Base-by-base conservation (phyloP, 2,329 filamentous ascomycete genomes). In the Ceratocystiopsis minuta region DNA sequence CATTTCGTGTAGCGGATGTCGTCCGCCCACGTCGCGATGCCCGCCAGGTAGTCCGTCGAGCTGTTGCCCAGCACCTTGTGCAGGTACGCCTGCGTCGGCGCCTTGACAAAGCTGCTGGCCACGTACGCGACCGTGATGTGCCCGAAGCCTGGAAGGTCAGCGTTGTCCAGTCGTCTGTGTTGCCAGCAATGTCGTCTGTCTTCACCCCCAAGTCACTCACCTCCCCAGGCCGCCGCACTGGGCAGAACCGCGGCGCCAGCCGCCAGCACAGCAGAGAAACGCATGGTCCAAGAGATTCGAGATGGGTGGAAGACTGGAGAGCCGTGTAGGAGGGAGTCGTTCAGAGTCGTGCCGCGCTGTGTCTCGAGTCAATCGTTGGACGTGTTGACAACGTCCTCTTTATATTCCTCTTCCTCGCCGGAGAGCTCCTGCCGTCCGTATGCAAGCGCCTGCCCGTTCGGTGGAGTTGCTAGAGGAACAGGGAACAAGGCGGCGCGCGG, bases 21-120 rank as follows among this genome's bases (percentile, higher is more conserved):
- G 58, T 80, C 76, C 28, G 76, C 75, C 77, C 77, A 80, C 11
- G 72, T 72, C 3, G 77, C 75, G 3, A 79, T 67, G 43, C 65
- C 65, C 38, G 75, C 74, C 20, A 80, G 64, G 52, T 78, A 78
- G 50, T 73, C 66, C 43, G 60, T 56, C 2, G 67, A 67, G 33
- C 66, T 54, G 54, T 69, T 71, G 47, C 64, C 57, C 36, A 80
- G 63, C 40, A 80, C 60, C 5, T 58, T 53, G 53, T 79, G 67
- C 52, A 80, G 69, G 54, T 70, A 72, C 34, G 58, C 46, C 17
- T 70, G 61, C 14, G 75, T 80, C 28, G 63, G 55, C 33, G 68
- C 62, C 42, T 67, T 57, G 40, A 80, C 71, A 50, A 79, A 72
- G 52, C 67, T 67, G 49, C 64, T 66, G 12, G 76, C 75, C 17